Base-by-base conservation (phyloP, 2,329 filamentous ascomycete species). In the Phialophora macrospora region DNA sequence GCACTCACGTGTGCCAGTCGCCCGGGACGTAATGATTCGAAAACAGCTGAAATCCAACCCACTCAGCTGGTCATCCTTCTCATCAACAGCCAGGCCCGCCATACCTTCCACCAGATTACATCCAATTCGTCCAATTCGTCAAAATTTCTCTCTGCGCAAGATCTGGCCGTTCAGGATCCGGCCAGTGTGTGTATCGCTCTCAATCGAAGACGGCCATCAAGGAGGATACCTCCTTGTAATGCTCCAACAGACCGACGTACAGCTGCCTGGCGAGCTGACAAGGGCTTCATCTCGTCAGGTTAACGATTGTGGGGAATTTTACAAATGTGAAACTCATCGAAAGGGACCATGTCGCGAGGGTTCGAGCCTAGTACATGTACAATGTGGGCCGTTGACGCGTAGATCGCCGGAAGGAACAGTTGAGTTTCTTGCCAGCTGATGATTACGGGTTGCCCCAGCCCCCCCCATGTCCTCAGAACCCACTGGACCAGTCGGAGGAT, bases 341-440 rank as follows among this genome's bases (percentile, higher is more conserved):
- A 73, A 1, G 79, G 63, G 2, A 70, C 68, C 67, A 74, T 75
- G 2, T 63, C 74, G 51, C 79, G 72, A 60, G 76, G 80, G 1
- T 73, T 0, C 83, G 78, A 0, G 86, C 80, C 0, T 81, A 71
- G 65, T 87, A 89, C 0, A 86, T 48, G 70, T 85, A 83, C 54
- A 90, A 71, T 0, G 74, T 73, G 0, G 83, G 80, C 3, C 68
- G 52, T 0, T 0, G 76, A 80, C 0, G 55, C 24, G 0, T 68
- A 60, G 2, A 90, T 81, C 0, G 46, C 5, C 0, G 77, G 69
- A 0, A 85, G 68, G 0, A 90, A 74, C 1, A 75, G 14, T 2
- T 90, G 79, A 0, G 85, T 88, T 69, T 91, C 89, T 30, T 75
- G 84, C 0, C 86, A 85, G 68, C 86, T 90, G 71, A 90, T 79